These are phyloP conservation scores for Tylopilus balloui DNA, from an alignment of 768 basidiomycete species.

Conservation along the genomic window DNA sequence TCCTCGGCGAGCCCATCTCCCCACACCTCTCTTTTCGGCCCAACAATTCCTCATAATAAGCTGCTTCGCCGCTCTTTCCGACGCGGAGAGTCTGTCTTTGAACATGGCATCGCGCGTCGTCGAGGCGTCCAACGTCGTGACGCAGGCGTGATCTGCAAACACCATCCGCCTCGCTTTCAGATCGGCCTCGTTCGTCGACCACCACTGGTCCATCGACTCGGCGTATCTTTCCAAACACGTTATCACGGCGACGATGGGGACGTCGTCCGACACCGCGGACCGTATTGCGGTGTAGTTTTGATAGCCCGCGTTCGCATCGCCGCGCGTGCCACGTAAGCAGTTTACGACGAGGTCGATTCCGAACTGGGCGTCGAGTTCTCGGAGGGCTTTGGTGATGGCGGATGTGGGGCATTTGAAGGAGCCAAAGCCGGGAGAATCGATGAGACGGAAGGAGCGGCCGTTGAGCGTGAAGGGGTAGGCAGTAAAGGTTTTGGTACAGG, in stretches of 20 bases:
- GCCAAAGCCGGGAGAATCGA: constrained; percentile 29
- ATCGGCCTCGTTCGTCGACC: constrained; percentile 33
- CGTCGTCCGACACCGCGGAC: constrained; percentile 29
- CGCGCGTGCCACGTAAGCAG: constrained; percentile 26
- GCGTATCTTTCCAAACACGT: constrained; percentile 31
- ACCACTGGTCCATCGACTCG: constrained; percentile 37
- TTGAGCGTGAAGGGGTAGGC: constrained; percentile 25
- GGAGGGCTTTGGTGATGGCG: constrained; percentile 23
- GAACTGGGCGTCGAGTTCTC: constrained; percentile 26
- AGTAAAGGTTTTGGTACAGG: constrained; percentile 25
- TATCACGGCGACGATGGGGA: constrained; percentile 30
- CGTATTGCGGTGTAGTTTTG: constrained; percentile 28
- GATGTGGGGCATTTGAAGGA: constrained; percentile 26
- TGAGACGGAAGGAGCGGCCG: constrained; percentile 27
- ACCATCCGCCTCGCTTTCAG: constrained; percentile 34
- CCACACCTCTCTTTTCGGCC: constrained; percentile 22
- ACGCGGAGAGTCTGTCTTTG: constrained; percentile 23
- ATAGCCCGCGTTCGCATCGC: constrained; percentile 26
- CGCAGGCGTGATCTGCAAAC: constrained; percentile 37
- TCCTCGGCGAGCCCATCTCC: constrained; percentile 22
- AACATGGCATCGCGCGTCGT: constrained; percentile 14
- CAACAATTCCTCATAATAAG: constrained; percentile 28
- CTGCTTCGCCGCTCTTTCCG: constrained; percentile 19
- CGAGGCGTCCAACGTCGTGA: constrained; percentile 32
- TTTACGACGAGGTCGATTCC: constrained; percentile 29